Evolutionary conservation across 208 protist species (phyloP).

Genomic region (Lotmaria passim): DNA sequence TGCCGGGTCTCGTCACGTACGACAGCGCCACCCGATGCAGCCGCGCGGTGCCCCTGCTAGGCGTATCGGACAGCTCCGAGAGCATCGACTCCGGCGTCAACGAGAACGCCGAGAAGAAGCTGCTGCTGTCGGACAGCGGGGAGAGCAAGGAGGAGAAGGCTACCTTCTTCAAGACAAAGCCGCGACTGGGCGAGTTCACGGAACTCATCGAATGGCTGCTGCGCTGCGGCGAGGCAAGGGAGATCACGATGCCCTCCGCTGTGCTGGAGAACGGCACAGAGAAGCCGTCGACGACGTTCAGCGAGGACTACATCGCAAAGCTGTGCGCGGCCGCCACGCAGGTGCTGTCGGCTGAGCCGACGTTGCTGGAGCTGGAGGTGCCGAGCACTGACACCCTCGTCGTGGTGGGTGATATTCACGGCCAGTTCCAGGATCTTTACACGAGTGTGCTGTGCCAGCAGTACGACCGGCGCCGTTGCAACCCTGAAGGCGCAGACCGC

Average conservation of each 20-base stretch:
- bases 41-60: slow-evolving; percentile 6
- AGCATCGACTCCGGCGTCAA: slow-evolving; percentile 4
- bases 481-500: slow-evolving; percentile 26
- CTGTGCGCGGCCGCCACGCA: slow-evolving; percentile 46
- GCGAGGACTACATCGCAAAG: slow-evolving; percentile 32
- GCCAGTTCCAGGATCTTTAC: slow-evolving; percentile 79
- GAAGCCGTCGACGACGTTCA: too few relatives aligned
- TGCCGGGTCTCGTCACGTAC: slow-evolving; percentile 7
- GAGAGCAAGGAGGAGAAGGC: slow-evolving; percentile 1
- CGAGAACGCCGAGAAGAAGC: background rate
- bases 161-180: slow-evolving; percentile 23
- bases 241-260: slow-evolving; percentile 2
- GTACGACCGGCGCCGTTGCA: slow-evolving; percentile 57
- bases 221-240: slow-evolving; percentile 19
- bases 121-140: slow-evolving; percentile 23
- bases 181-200: slow-evolving; percentile 29
- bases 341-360: slow-evolving; percentile 43
- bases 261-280: too few relatives aligned
- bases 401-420: slow-evolving; percentile 86
- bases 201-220: slow-evolving; percentile 41
- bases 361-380: slow-evolving; percentile 49
- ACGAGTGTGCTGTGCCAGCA: slow-evolving; percentile 56
- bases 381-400: slow-evolving; percentile 52
- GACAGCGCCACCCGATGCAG: background rate
- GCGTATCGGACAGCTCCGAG: slow-evolving; percentile 26